Evolutionary conservation across 2,329 filamentous ascomycete species (phyloP).

Genomic region (Epicoccum sorghinum): DNA sequence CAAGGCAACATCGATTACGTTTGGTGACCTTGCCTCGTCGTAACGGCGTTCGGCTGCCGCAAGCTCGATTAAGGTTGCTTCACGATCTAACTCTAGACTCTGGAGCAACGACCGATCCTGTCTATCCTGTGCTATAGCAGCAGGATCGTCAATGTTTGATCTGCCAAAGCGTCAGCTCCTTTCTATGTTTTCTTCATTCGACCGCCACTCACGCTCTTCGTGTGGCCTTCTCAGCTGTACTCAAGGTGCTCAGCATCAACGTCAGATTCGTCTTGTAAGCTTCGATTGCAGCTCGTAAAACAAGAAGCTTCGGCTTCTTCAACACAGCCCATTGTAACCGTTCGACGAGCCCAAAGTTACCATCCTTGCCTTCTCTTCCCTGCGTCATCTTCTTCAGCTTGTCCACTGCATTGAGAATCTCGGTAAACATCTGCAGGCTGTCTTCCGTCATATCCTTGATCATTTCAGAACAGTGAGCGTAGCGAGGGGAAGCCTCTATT

Average conservation of each 20-base stretch:
- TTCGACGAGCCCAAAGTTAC: constrained; percentile 20
- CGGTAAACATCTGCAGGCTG: constrained; percentile 29
- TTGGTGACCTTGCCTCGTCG: not conserved
- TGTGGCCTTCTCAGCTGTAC: constrained; percentile 27
- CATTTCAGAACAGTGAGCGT: constrained; percentile 8
- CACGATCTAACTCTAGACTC: constrained; percentile 23
- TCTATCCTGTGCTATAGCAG: constrained; percentile 14
- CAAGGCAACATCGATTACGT: not conserved
- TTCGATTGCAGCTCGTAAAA: constrained; percentile 27
- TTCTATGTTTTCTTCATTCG: not conserved
- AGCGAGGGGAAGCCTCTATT: constrained; percentile 23
- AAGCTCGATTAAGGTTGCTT: constrained; percentile 22
- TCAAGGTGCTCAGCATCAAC: constrained; percentile 28
- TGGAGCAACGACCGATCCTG: constrained; percentile 21
- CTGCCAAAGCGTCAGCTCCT: not conserved
- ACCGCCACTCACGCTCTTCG: constrained; percentile 11
- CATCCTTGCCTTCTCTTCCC: constrained; percentile 24
- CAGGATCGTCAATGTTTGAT: not conserved
- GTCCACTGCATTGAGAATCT: constrained; percentile 25
- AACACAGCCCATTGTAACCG: constrained; percentile 28
- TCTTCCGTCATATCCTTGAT: constrained; percentile 25
- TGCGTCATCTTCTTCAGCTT: constrained; percentile 12
- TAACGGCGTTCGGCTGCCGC: constrained; percentile 19
- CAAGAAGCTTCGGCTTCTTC: constrained; percentile 26
- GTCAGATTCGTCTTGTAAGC: constrained; percentile 30